Conservation (phyloP, 257 asterid genomes). For the Voacanga thouarsii region DNA sequence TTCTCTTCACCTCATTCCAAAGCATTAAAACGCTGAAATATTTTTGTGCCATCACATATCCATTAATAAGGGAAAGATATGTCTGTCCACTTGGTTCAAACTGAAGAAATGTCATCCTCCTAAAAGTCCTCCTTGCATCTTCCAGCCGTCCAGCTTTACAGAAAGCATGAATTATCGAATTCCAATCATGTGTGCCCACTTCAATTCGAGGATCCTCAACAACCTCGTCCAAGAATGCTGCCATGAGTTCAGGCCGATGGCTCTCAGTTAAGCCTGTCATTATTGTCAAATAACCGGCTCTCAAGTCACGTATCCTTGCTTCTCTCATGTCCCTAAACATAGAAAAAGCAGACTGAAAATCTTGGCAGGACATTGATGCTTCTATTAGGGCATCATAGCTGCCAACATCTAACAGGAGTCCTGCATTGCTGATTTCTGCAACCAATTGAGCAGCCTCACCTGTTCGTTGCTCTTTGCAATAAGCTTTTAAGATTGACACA, state of each 20-base stretch:
- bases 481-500: conserved; percentile 70
- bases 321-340: conserved; percentile 94
- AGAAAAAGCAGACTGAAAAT: conserved; percentile 91
- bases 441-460: conserved; percentile 92
- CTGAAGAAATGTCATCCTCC: conserved; percentile 84
- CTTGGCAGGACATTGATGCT: conserved; percentile 87
- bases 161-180: conserved; percentile 89
- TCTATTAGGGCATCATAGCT: conserved; percentile 75
- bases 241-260: conserved; percentile 95
- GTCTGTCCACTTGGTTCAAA: conserved; percentile 91
- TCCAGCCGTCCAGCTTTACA: conserved; percentile 85
- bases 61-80: conserved; percentile 77
- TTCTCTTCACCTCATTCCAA: conserved; percentile 90
- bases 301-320: conserved; percentile 59
- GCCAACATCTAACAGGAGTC: conserved; percentile 53
- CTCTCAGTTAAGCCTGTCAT: conserved; percentile 95
- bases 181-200: conserved; percentile 93
- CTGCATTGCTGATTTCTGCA: conserved; percentile 55
- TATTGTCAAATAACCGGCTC: conserved; percentile 76
- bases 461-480: conserved; percentile 68
- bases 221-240: conserved; percentile 75
- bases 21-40: conserved; percentile 82
- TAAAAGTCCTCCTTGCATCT: conserved; percentile 75
- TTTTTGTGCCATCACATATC: conserved; percentile 59
- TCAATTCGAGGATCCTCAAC: conserved; percentile 81